Evolutionary conservation across 257 asterid species (phyloP), one percentile per base, ranked within the genome.

Genomic region (Scutellaria minor): DNA sequence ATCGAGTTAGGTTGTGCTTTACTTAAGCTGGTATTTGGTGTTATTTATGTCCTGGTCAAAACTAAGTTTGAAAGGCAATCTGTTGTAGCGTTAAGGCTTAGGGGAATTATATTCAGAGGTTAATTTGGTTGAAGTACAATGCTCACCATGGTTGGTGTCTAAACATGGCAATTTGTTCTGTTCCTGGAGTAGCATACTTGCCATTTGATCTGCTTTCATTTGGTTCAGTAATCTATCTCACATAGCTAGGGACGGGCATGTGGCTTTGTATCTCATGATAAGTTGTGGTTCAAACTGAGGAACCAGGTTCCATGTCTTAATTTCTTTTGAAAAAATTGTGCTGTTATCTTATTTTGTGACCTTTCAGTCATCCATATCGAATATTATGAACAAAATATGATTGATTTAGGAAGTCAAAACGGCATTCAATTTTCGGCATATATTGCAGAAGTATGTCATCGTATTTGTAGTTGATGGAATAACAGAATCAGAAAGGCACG

Each of bases 141-240:
- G 58, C 60, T 35, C 39, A 45, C 57, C 15, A 12, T 50, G 67
- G 40, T 51, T 68, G 51, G 64, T 64, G 40, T 46, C 54, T 55
- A 24, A n/a, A 69, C 68, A 46, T 52, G 72, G 68, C 66, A 68
- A 37, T 51, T 58, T 62, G 68, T 62, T 63, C 15, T 63, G 45
- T 24, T 12, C 59, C 40, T 54, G 48, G 27, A 20, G 65, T 51
- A 54, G 55, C 55, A 6, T 59, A 39, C 39, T 66, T 57, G 35
- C 60, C 15, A 8, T 7, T 13, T 62, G 37, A 62, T 50, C 53
- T 40, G 8, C 35, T 12, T 48, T 61, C 15, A 64, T 65, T 66
- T 75, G 71, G 67, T 66, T 72, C 20, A 31, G 54, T 79, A 71
- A 14, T 69, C n/a, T 70, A 63, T 54, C 44, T 39, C 65, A 15